Percentiles rank a stretch among this genome's conserved stretches.
These are phyloP conservation scores for Rhodosporidiobolus odoratus DNA, from an alignment of 768 basidiomycete genomes.

Conservation along the genomic window DNA sequence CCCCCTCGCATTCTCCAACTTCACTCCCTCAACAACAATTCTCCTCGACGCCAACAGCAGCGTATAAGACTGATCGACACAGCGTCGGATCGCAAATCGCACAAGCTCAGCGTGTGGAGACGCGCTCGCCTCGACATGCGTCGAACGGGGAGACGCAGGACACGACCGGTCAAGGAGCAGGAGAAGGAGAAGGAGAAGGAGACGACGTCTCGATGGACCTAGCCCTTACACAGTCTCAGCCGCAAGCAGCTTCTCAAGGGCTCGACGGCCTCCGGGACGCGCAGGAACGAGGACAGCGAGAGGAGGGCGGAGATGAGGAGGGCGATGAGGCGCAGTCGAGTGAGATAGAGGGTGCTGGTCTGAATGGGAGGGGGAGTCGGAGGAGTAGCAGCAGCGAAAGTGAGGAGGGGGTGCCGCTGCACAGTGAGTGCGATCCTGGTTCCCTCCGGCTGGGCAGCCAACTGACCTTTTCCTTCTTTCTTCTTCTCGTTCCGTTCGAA, in stretches of 20 bases:
- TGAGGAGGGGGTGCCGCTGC: slow-evolving; percentile 8
- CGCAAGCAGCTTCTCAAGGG: neutral
- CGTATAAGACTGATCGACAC: neutral
- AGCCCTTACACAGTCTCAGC: slow-evolving; percentile 1
- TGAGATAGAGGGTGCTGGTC: neutral
- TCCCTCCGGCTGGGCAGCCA: too few species aligned
- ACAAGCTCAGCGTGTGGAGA: neutral
- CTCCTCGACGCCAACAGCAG: neutral
- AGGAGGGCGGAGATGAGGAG: neutral
- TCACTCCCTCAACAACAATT: neutral
- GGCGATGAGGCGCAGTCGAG: neutral
- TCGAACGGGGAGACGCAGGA: too few species aligned
- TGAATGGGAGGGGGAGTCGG: neutral
- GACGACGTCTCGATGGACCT: slow-evolving; percentile 24
- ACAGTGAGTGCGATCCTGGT: too few species aligned
- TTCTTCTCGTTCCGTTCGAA: too few species aligned
- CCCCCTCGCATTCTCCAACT: neutral
- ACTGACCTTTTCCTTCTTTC: neutral
- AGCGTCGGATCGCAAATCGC: neutral
- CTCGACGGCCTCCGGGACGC: too few species aligned
- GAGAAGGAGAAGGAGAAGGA: neutral
- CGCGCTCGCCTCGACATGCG: too few species aligned
- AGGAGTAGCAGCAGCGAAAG: neutral
- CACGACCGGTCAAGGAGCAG: too few species aligned
- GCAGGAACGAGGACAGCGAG: too few species aligned